These are phyloP conservation scores for Begonia masoniana DNA, from an alignment of 306 rosid genomes.

Conservation along the genomic window DNA sequence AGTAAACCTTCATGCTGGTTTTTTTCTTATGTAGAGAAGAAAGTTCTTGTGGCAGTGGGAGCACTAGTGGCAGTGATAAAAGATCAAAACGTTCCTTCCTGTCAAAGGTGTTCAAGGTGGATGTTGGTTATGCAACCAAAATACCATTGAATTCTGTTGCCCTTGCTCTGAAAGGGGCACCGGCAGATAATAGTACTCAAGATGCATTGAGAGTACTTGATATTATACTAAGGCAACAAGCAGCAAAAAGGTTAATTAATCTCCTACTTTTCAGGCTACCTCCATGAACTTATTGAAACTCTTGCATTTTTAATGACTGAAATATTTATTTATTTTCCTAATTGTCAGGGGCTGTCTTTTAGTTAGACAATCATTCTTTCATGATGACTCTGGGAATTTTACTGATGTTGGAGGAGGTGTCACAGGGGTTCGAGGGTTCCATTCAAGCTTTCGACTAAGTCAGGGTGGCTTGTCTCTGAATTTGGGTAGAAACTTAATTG, in stretches of 20 bases:
- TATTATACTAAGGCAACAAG: constrained; percentile 63
- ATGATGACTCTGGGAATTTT: constrained; percentile 48
- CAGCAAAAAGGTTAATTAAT: constrained; percentile 49
- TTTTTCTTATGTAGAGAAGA: constrained; percentile 25
- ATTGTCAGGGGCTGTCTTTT: constrained; percentile 73
- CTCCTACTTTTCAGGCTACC: no score
- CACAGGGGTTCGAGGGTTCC: constrained; percentile 54
- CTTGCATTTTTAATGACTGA: no score
- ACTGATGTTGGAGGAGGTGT: constrained; percentile 81
- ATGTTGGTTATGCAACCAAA: constrained; percentile 43
- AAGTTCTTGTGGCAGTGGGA: constrained; percentile 27
- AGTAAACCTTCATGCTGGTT: not conserved
- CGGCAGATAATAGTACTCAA: constrained; percentile 30
- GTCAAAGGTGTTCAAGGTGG: constrained; percentile 48
- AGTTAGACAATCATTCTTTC: constrained; percentile 83
- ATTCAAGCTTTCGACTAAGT: constrained; percentile 63
- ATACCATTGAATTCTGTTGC: constrained; percentile 50
- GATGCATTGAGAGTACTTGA: constrained; percentile 79
- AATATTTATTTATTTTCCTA: not conserved
- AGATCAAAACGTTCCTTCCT: constrained; percentile 36
- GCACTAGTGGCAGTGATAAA: constrained; percentile 28
- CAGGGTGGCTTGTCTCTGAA: constrained; percentile 69
- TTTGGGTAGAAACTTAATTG: constrained; percentile 43
- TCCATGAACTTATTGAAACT: no score
- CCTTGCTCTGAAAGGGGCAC: constrained; percentile 37